Base-by-base conservation (phyloP, 2,329 filamentous ascomycete species). In the Alternaria arbusti region DNA sequence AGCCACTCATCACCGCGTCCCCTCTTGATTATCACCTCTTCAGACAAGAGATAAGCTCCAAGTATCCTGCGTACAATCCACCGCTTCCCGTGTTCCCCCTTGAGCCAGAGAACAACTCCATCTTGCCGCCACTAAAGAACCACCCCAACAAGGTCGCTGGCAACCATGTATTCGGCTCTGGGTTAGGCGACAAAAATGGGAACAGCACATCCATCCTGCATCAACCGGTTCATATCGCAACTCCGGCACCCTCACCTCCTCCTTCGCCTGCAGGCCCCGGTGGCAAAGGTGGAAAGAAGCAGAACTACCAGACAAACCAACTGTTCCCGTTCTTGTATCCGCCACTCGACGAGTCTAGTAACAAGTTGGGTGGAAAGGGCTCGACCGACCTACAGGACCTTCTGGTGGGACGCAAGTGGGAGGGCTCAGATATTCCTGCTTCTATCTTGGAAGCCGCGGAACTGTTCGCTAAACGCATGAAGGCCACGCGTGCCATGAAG, bases 291-390 rank as follows among this genome's bases (percentile, higher is more conserved):
- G 94, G 91, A 1, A 99, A 99, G 84, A 99, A 99, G 78, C 96
- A 99, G 75, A 99, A 98, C 71, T 99, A 99, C 74, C 96, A 99
- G 79, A 99, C 96, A 0, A 99, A 99, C 75, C 96, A 99, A 73
- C 96, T 97, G 76, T 98, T 99, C 69, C 96, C 96, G 0, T 98
- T 99, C 76, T 89, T 99, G 82, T 99, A 99, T 71, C 96, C 96
- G 2, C 96, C 96, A 1, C 84, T 97, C 17, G 95, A 97, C 79
- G 90, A 90, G 65, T 90, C 89, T 23, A 97, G 94, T 80, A 97
- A 97, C 76, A 92, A 91, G 70, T 90, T 95, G 40, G 95, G 96
- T 54, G 95, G 95, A 1, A 97, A 97, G 77, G 94, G 94, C 12
- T 88, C 87, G 20, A 92, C 94, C 6, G 91, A 92, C 45, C 81